Evolutionary conservation across 1,139 yeast genomes (phyloP), one percentile per base, ranked within the genome.

Genomic region (Yarrowia galli): DNA sequence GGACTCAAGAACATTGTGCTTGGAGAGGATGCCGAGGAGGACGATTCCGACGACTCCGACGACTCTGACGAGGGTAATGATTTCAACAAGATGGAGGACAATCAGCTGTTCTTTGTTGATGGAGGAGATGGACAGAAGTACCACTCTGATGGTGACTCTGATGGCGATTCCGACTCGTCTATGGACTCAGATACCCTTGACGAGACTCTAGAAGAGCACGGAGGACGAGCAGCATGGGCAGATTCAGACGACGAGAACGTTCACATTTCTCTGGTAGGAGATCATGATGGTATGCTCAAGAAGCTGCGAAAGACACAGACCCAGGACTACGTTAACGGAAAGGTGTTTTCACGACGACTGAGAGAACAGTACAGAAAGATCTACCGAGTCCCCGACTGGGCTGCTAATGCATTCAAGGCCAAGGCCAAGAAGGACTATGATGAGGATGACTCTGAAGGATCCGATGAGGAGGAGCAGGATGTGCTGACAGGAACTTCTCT

Each of bases 301-400:
- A 95, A 95, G 79, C 82, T 96, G 73, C 85, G 98, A 73, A 83
- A 83, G 67, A 77, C 84, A 0, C 89, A 86, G 70, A 78, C 79
- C 3, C 98, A 95, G 71, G 80, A 84, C 45, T 73, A 75, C 2
- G 80, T 95, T 28, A 72, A 79, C 58, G 98, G 98, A 13, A 82
- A 78, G 67, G 86, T 88, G 68, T 96, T 93, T 75, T 82, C 88
- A 56, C 79, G 80, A 28, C 84, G 99, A 74, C 82, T 96, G 70
- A 84, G 98, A 75, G 80, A 89, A 1, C 97, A 95, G 74, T 93
- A 90, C 77, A 93, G 89, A 75, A 89, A 89, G 76, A 89, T 92
- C 71, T 91, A 92, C 74, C 97, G 98, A 36, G 84, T 87, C 71
- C 99, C 99, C 1, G 79, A 83, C 69, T 96, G 99, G 99, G 92